Percentiles rank a stretch among this genome's conserved stretches.
phyloP scores from a whole-genome alignment of 192 early-diverging fungal genomes.

The Podila horticola region DNA sequence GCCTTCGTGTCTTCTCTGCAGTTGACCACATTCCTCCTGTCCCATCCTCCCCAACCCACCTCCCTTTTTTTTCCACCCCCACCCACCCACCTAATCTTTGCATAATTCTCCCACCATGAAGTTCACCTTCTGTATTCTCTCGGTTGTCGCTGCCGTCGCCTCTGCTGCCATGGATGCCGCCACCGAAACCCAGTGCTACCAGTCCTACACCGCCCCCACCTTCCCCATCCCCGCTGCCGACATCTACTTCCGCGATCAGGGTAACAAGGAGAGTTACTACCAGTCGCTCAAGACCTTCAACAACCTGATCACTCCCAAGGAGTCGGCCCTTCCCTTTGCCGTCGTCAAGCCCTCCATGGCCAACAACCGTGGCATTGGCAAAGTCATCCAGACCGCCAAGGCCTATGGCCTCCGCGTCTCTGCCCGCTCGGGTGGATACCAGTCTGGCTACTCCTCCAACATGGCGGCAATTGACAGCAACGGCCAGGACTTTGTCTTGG shows the following conservation, averaged over 20 bases:
- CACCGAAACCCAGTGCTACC: neutral
- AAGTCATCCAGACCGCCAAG: slow-evolving; percentile 33
- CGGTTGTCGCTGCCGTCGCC: slow-evolving; percentile 34
- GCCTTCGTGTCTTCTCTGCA: too few relatives aligned
- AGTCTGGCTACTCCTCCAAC: slow-evolving; percentile 45
- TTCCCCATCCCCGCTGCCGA: slow-evolving; percentile 17
- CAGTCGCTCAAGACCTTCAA: slow-evolving; percentile 52
- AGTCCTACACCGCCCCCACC: slow-evolving; percentile 3
- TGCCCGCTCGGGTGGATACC: slow-evolving; percentile 45
- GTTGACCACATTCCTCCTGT: neutral
- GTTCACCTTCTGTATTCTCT: slow-evolving; percentile 41
- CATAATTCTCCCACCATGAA: slow-evolving; percentile 21
- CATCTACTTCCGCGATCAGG: slow-evolving; percentile 35
- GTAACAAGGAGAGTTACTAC: slow-evolving; percentile 30
- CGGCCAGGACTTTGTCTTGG: slow-evolving; percentile 30
- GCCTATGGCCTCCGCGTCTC: slow-evolving; percentile 38
- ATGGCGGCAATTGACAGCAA: slow-evolving; percentile 45
- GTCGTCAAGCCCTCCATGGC: slow-evolving; percentile 27
- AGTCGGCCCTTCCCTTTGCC: slow-evolving; percentile 35
- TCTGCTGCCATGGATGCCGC: slow-evolving; percentile 17
- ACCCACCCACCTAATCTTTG: neutral
- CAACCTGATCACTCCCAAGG: slow-evolving; percentile 39
- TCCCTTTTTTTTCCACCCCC: neutral
- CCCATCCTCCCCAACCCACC: neutral
- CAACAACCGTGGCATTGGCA: slow-evolving; percentile 33